Evolutionary conservation across 2,329 filamentous ascomycete genomes (phyloP).

Genomic region (Cyphellophora europaea): DNA sequence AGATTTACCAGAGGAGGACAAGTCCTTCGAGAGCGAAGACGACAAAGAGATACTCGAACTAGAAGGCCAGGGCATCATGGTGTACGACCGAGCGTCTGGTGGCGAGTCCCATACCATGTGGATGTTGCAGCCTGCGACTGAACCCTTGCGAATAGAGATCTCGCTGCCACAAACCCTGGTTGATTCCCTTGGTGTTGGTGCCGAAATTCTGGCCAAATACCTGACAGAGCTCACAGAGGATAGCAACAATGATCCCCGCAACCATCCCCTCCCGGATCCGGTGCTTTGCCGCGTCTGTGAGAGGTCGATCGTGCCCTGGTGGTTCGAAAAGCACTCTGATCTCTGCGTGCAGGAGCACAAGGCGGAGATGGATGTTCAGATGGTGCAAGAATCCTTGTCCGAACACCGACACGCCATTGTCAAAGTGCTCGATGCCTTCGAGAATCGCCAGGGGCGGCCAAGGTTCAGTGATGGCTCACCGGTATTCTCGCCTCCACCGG

Average conservation of each 20-base stretch:
- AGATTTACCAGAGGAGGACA: slow-evolving; percentile 24
- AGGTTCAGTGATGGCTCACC: slow-evolving; percentile 39
- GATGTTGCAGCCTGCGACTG: slow-evolving; percentile 92
- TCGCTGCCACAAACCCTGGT: slow-evolving; percentile 84
- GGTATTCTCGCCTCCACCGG: slow-evolving; percentile 43
- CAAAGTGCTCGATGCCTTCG: slow-evolving; percentile 84
- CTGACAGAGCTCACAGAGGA: slow-evolving; percentile 82
- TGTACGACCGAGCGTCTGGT: slow-evolving; percentile 80
- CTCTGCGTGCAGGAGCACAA: slow-evolving; percentile 91
- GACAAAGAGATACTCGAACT: slow-evolving; percentile 52
- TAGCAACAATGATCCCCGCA: slow-evolving; percentile 60
- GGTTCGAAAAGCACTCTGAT: slow-evolving; percentile 99
- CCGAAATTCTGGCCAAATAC: slow-evolving; percentile 89
- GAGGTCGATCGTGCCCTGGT: slow-evolving; percentile 94
- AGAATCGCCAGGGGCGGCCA: slow-evolving; percentile 63
- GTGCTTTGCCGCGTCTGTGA: slow-evolving; percentile 96
- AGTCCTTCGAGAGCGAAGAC: slow-evolving; percentile 22
- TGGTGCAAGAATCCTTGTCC: slow-evolving; percentile 82
- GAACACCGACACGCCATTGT: slow-evolving; percentile 94
- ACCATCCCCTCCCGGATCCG: slow-evolving; percentile 70
- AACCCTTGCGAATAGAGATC: slow-evolving; percentile 87
- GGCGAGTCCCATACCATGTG: slow-evolving; percentile 87
- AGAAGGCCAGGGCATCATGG: slow-evolving; percentile 97
- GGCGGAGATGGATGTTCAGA: slow-evolving; percentile 95
- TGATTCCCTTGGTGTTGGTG: slow-evolving; percentile 86